phyloP scores from a whole-genome alignment of 2,329 filamentous ascomycete species.

The Salinomyces thailandicus region DNA sequence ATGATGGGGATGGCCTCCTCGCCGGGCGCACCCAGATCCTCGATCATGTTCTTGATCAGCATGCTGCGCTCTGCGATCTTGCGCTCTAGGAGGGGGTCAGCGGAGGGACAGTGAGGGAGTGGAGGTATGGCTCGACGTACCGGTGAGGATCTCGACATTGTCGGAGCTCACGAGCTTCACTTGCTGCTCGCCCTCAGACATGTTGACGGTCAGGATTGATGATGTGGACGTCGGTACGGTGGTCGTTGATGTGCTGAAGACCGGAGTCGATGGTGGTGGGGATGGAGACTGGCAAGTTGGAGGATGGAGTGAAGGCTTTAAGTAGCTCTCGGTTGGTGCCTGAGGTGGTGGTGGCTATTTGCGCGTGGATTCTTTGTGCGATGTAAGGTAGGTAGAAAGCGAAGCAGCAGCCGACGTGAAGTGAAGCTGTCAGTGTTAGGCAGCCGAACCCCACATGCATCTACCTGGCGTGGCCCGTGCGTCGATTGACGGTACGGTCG shows the following conservation, averaged over 20 bases:
- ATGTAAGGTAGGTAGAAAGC: no score
- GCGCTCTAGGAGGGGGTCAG: conserved; percentile 45
- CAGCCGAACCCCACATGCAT: no score
- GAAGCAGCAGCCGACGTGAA: no score
- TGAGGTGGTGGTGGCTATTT: background rate
- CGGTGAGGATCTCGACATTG: conserved; percentile 34
- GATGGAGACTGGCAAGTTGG: no score
- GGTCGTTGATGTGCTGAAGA: no score
- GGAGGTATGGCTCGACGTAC: conserved; percentile 19
- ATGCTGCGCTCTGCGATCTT: conserved; percentile 82
- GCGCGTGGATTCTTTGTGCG: background rate
- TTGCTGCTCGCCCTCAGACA: conserved; percentile 26
- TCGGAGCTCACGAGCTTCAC: conserved; percentile 39
- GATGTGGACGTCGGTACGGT: conserved; percentile 7
- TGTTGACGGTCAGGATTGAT: conserved; percentile 13
- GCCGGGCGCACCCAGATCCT: conserved; percentile 63
- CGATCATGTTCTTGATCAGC: conserved; percentile 96
- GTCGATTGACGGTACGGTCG: no score
- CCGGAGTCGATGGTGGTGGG: no score
- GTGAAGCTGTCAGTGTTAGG: no score
- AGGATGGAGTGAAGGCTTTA: no score
- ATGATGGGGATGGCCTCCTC: conserved; percentile 74
- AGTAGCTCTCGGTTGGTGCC: no score
- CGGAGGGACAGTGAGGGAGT: background rate
- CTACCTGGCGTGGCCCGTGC: no score